Percentiles rank a stretch among this genome's conserved stretches.
Evolutionary conservation across 306 rosid species (phyloP).

Genomic region (Myrica gale): DNA sequence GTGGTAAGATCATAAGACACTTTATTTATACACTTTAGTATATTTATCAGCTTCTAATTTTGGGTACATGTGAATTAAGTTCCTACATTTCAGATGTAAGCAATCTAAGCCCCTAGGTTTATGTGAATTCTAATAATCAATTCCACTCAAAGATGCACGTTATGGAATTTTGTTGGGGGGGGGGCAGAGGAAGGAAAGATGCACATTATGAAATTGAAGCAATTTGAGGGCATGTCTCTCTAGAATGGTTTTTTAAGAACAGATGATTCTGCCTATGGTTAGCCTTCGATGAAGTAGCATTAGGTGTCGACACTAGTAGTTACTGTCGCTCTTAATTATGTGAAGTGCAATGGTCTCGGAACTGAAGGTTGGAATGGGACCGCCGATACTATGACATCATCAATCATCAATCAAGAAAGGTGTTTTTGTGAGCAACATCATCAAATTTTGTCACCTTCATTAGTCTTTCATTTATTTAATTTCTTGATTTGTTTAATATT

Average conservation of each 20-base stretch:
- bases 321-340: background rate
- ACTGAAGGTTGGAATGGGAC: background rate
- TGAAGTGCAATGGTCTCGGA: background rate
- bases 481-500: background rate
- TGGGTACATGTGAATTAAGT: background rate
- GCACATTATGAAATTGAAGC: constrained; percentile 2
- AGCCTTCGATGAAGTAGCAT: background rate
- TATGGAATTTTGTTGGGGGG: background rate
- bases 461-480: background rate
- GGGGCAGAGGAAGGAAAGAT: background rate
- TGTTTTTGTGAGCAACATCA: background rate
- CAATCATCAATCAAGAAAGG: background rate
- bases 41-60: background rate
- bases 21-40: background rate
- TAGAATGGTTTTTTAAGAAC: background rate
- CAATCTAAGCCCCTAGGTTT: background rate
- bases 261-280: background rate
- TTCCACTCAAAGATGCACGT: constrained; percentile 2
- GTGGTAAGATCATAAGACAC: constrained; percentile 48
- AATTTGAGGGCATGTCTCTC: background rate
- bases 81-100: background rate
- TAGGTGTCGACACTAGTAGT: background rate
- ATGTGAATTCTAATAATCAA: background rate
- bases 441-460: background rate
- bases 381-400: background rate